A percentile compares a stretch with the other conserved stretches of the same genome.
Evolutionary conservation across 257 asterid genomes (phyloP).

Genomic region (Jacaranda copaia): DNA sequence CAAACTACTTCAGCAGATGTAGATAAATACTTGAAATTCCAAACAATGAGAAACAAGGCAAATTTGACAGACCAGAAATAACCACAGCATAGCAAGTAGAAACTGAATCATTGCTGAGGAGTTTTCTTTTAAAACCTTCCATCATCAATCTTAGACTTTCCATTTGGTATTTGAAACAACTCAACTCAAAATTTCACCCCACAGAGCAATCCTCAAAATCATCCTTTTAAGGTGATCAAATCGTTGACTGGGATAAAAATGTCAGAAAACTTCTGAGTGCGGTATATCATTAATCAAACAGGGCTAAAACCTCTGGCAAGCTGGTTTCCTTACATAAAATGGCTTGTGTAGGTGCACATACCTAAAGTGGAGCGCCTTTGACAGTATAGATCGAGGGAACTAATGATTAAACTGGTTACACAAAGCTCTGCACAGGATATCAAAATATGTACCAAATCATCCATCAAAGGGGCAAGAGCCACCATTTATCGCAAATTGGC

Average conservation of each 20-base stretch:
- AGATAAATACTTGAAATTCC: too few species aligned
- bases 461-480: not conserved
- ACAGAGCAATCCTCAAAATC: too few species aligned
- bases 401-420: not conserved
- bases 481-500: not conserved
- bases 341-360: not conserved
- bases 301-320: not conserved
- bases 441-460: not conserved
- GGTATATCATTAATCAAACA: not conserved
- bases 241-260: not conserved
- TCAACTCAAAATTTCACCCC: too few species aligned
- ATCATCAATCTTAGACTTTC: too few species aligned
- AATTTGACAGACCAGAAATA: too few species aligned
- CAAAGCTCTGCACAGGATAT: not conserved
- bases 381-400: not conserved
- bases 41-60: too few species aligned
- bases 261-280: not conserved
- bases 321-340: not conserved
- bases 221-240: not conserved
- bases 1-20: slow-evolving; percentile 7
- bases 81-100: too few species aligned
- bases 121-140: too few species aligned
- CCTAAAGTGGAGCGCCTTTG: slow-evolving; percentile 7
- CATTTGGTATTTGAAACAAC: too few species aligned
- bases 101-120: too few species aligned